phyloP scores from a whole-genome alignment of 257 asterid genomes.

The Fraxinus cuspidata region DNA sequence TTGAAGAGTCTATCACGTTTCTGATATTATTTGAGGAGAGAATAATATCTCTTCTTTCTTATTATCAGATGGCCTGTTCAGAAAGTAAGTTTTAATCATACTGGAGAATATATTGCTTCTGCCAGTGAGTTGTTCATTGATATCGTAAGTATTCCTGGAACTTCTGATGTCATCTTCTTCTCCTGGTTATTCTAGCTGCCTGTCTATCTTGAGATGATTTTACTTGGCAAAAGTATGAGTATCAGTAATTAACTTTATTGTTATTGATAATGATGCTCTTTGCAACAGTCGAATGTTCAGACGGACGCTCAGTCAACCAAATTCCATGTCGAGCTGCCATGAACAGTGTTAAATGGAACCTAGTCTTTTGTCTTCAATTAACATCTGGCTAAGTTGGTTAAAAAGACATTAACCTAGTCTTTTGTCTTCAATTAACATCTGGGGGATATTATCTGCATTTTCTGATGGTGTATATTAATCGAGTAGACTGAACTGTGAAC shows the following conservation, averaged over 20 bases:
- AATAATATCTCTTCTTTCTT: slow-evolving; percentile 16
- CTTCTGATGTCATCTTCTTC: slow-evolving; percentile 3
- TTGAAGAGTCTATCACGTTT: not conserved
- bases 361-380: not conserved
- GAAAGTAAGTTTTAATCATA: slow-evolving; percentile 86
- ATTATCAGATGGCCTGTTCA: slow-evolving; percentile 93
- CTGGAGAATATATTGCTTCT: slow-evolving; percentile 92
- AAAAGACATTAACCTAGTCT: not conserved
- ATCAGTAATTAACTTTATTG: not conserved
- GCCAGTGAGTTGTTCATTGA: slow-evolving; percentile 95
- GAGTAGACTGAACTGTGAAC: not conserved
- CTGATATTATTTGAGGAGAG: not conserved
- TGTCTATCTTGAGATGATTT: slow-evolving; percentile 8
- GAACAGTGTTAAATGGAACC: slow-evolving; percentile 99
- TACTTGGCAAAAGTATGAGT: slow-evolving; percentile 10
- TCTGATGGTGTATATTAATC: not conserved
- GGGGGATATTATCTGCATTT: slow-evolving; percentile 1
- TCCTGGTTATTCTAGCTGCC: not conserved
- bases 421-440: not conserved
- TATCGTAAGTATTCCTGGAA: slow-evolving; percentile 57
- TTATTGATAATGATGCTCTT: slow-evolving; percentile 17
- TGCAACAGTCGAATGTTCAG: slow-evolving; percentile 66
- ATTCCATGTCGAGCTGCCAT: slow-evolving; percentile 96
- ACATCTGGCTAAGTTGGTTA: not conserved
- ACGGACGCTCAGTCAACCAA: slow-evolving; percentile 87